These are phyloP conservation scores for Trypanosoma caninum DNA, from an alignment of 208 protist species.

Conservation along the genomic window DNA sequence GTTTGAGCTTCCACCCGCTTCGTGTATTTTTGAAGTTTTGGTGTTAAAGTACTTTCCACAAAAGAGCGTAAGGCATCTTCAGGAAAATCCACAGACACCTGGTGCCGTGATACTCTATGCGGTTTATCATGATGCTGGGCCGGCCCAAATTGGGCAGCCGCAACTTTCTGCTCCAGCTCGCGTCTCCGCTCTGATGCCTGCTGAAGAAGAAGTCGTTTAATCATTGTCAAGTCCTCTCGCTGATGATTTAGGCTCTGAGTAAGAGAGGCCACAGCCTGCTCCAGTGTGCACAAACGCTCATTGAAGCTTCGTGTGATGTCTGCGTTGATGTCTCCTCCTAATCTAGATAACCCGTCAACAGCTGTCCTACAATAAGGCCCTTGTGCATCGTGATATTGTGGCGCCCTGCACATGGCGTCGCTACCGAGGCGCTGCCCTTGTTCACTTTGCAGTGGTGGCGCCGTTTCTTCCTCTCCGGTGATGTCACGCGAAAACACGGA, in stretches of 20 bases:
- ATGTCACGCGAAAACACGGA: conserved; percentile 11
- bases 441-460: conserved; percentile 1
- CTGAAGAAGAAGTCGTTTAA: conserved; percentile 82
- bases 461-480: conserved; percentile 16
- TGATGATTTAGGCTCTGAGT: conserved; percentile 77
- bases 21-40: conserved; percentile 51
- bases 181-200: conserved; percentile 58
- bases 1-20: conserved; percentile 54
- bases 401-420: neutral
- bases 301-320: conserved; percentile 27
- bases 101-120: conserved; percentile 43
- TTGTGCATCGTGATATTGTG: neutral
- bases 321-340: neutral
- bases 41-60: conserved; percentile 60
- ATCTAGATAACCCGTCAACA: no score
- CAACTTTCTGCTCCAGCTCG: conserved; percentile 40
- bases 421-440: neutral
- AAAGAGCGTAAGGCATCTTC: conserved; percentile 66
- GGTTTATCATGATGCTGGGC: conserved; percentile 11
- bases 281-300: conserved; percentile 53
- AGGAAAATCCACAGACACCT: conserved; percentile 74
- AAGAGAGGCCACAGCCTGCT: conserved; percentile 71
- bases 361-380: neutral
- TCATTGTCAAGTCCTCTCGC: conserved; percentile 80
- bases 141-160: neutral